A percentile compares a stretch with the other conserved stretches of the same genome.
Conservation (phyloP, 306 rosid genomes). For the Herpetospermum pedunculosum region DNA sequence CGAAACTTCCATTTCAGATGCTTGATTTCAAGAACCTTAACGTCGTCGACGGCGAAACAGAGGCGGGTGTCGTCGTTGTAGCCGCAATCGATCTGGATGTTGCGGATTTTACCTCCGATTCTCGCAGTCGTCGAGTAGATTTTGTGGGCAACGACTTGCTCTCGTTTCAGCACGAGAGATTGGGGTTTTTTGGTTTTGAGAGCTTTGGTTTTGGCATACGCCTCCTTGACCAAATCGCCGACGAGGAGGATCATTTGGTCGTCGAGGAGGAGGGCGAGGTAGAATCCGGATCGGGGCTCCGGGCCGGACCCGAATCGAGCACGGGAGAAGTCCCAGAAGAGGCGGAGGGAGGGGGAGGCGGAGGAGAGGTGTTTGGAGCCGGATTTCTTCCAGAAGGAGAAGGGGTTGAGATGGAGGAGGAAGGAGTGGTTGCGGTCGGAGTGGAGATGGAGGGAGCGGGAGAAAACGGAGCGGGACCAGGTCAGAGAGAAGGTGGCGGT, state of each 20-base stretch:
- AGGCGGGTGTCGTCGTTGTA: conserved; percentile 32
- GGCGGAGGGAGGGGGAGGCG: conserved; percentile 20
- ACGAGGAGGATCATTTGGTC: conserved; percentile 44
- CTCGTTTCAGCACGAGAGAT: conserved; percentile 42
- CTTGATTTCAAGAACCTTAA: conserved; percentile 41
- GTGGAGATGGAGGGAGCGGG: conserved; percentile 64
- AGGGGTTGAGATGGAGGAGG: conserved; percentile 36
- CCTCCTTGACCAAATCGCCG: conserved; percentile 52
- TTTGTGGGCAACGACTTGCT: conserved; percentile 57
- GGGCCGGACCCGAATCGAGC: conserved; percentile 58
- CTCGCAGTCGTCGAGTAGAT: conserved; percentile 45
- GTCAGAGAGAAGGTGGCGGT: conserved; percentile 54
- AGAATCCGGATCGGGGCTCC: conserved; percentile 59
- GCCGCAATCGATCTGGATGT: conserved; percentile 58
- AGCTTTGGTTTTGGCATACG: conserved; percentile 45
- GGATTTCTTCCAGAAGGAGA: conserved; percentile 73
- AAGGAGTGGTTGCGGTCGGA: conserved; percentile 25
- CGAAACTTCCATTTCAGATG: conserved; percentile 72
- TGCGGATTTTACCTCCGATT: conserved; percentile 52
- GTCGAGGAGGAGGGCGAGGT: conserved; percentile 59
- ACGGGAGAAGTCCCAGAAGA: conserved; percentile 66
- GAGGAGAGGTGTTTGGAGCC: conserved; percentile 48
- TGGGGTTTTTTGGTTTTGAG: conserved; percentile 19
- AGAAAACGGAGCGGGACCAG: conserved; percentile 72
- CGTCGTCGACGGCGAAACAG: conserved; percentile 38